Evolutionary conservation across 176 grass and related monocot genomes (phyloP).

Genomic region (Phragmites australis): DNA sequence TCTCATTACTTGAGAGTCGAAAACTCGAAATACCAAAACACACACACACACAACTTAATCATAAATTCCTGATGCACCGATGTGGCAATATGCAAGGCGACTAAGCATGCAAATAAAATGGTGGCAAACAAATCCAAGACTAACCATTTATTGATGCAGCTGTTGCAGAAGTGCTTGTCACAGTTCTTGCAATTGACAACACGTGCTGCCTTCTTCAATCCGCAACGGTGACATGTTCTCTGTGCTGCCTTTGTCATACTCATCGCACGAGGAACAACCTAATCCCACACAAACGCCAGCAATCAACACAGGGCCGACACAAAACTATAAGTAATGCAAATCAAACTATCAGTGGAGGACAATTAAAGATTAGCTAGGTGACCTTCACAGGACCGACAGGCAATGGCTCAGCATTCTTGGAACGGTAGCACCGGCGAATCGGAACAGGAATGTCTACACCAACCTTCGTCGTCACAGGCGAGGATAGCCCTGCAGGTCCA

Average conservation of each 20-base stretch:
- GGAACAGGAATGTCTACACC: conserved; percentile 59
- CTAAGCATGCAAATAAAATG: conserved; percentile 11
- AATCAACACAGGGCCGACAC: neutral
- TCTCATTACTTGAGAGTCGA: neutral
- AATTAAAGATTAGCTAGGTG: conserved; percentile 32
- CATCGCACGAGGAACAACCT: conserved; percentile 71
- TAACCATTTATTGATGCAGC: conserved; percentile 85
- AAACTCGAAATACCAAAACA: neutral
- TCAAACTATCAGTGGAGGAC: conserved; percentile 23
- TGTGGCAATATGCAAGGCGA: conserved; percentile 9
- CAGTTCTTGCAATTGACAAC: conserved; percentile 72
- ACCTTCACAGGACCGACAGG: conserved; percentile 89
- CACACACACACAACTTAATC: neutral
- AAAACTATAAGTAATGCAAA: conserved; percentile 30
- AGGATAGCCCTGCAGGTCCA: conserved; percentile 18
- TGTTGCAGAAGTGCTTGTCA: conserved; percentile 71
- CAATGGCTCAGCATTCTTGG: conserved; percentile 85
- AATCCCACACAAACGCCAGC: conserved; percentile 13
- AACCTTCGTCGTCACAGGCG: conserved; percentile 57
- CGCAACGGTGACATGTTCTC: conserved; percentile 72
- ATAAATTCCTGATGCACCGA: conserved; percentile 1
- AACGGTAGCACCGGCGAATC: conserved; percentile 63
- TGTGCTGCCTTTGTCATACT: conserved; percentile 43
- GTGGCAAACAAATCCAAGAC: neutral
- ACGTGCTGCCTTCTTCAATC: conserved; percentile 49